Evolutionary conservation across 129 eudicot genomes (phyloP), one percentile per base, ranked within the genome.

Genomic region (Lonicera japonica): DNA sequence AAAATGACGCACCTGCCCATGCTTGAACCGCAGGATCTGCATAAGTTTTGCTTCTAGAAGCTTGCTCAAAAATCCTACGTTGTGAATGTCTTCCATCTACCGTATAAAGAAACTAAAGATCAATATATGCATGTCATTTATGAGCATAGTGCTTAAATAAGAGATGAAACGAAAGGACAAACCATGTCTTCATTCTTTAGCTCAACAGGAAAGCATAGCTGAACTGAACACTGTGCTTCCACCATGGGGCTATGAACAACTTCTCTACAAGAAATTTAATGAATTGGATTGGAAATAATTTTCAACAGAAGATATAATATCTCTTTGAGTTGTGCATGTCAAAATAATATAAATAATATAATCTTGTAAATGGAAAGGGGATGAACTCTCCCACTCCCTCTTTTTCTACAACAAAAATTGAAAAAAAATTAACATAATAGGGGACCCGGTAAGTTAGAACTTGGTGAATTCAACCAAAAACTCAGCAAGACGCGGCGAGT

Each of bases 181-280:
- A 87, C 98, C 95, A 91, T 87, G 59, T 80, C 70, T 74, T 83
- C 94, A 73, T 77, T 87, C 79, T 79, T 77, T 54, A 91, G 70
- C 79, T 84, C 84, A 11, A 87, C 88, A 39, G 94, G 94, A 66
- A 87, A 87, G 73, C 88, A 84, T 40, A 91, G 69, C 78, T 84
- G 98, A 57, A 91, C 98, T 18, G 94, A 87, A 71, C 98, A 91
- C 58, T 87, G 98, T 73, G 94, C 98, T 80, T 91, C 95, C 74
- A 91, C 98, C 98, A 91, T 91, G 68, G 98, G 98, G 70, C 96
- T 87, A 48, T 77, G 74, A 56, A 91, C 98, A 71, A 91, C 80
- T 70, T 91, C 98, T 73, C 98, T 91, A 76, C 75, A 78, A 73
- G 69, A 54, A 69, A 74, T 11, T 43, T 43, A 63, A 41, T n/a